These are phyloP conservation scores for Lactarius hengduanensis DNA, from an alignment of 768 basidiomycete genomes.

Conservation along the genomic window DNA sequence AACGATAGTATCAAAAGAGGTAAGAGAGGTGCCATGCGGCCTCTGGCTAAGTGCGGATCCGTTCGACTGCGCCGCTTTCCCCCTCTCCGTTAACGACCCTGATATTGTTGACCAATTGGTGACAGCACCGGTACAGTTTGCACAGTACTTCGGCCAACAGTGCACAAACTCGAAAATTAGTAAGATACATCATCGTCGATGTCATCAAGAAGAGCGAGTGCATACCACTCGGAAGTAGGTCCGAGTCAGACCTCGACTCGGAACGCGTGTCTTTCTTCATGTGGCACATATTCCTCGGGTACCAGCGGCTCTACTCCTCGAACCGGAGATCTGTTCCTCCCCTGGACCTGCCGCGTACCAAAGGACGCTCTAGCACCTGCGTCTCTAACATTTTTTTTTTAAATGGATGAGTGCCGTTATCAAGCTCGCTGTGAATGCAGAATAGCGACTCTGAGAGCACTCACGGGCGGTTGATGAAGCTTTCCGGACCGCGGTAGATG, in stretches of 20 bases:
- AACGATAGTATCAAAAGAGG: not conserved
- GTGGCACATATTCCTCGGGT: not conserved
- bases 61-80: too few species aligned
- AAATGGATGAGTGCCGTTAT: not conserved
- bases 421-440: not conserved
- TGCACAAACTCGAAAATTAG: not conserved
- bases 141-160: not conserved
- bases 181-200: not conserved
- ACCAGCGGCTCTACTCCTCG: not conserved
- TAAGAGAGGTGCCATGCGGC: not conserved
- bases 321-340: not conserved
- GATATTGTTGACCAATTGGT: not conserved
- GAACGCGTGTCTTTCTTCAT: not conserved
- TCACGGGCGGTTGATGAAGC: slow-evolving; percentile 53
- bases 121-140: too few species aligned
- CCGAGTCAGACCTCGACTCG: slow-evolving; percentile 12
- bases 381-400: not conserved
- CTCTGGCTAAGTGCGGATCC: too few species aligned
- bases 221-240: not conserved
- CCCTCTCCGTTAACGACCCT: not conserved
- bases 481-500: slow-evolving; percentile 56
- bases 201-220: not conserved
- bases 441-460: slow-evolving; percentile 22
- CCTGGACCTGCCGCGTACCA: not conserved
- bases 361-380: not conserved